Evolutionary conservation across 2,329 filamentous ascomycete species (phyloP).

Genomic region (Xylariaceae sp.): DNA sequence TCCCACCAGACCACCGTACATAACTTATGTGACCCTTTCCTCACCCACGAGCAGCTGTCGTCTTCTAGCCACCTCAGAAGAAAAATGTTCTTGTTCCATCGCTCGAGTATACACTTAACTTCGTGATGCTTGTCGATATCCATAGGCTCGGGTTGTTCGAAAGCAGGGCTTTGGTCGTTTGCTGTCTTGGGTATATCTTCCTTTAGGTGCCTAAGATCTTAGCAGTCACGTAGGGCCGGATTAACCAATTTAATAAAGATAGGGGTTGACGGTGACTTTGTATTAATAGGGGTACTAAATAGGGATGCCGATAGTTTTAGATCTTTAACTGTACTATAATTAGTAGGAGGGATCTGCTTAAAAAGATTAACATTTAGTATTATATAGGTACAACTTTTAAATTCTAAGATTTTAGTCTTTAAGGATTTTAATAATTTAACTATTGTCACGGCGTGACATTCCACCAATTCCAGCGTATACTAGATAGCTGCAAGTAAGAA

Average conservation of each 20-base stretch:
- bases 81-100: conserved; percentile 6
- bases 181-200: background rate
- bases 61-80: conserved; percentile 3
- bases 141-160: conserved; percentile 3
- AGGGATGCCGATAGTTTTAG: background rate
- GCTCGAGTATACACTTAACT: conserved; percentile 5
- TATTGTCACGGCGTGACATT: too few relatives aligned
- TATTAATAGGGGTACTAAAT: background rate
- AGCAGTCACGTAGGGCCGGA: background rate
- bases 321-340: background rate
- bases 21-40: conserved; percentile 5
- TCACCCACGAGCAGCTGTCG: conserved; percentile 2
- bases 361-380: conserved; percentile 2
- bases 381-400: too few relatives aligned
- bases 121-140: conserved; percentile 2
- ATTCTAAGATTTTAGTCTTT: background rate
- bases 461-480: too few relatives aligned
- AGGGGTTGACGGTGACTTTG: background rate
- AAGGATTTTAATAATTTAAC: conserved; percentile 1
- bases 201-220: conserved; percentile 2
- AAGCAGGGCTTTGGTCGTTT: conserved; percentile 1
- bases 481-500: too few relatives aligned
- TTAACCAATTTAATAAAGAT: conserved; percentile 2
- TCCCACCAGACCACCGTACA: conserved; percentile 5
- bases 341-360: background rate